Percentiles rank a stretch among this genome's conserved stretches.
phyloP scores from a whole-genome alignment of 345 rosid genomes.

The Raphanus sativus region DNA sequence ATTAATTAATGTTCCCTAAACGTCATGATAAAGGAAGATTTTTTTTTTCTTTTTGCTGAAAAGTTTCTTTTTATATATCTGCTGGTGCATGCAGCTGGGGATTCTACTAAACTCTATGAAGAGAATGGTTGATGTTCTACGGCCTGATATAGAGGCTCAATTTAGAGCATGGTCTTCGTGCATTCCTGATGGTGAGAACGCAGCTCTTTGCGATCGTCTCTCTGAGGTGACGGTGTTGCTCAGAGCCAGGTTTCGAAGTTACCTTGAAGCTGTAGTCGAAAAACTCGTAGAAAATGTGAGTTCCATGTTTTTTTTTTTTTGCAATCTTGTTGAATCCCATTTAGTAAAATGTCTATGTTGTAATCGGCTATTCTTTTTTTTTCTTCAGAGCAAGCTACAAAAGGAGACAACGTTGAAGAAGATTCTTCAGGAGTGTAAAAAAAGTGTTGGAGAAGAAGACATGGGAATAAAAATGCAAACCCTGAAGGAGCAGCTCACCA shows the following conservation, averaged over 20 bases:
- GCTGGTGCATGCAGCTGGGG: constrained; percentile 70
- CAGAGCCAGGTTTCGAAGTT: constrained; percentile 83
- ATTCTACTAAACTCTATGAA: constrained; percentile 88
- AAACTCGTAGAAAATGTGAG: constrained; percentile 92
- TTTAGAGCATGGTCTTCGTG: constrained; percentile 94
- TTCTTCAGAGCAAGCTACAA: constrained; percentile 67
- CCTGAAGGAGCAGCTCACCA: constrained; percentile 74
- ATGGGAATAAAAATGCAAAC: constrained; percentile 73
- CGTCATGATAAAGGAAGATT: neutral
- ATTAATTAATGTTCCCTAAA: neutral
- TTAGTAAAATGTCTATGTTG: neutral
- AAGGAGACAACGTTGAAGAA: constrained; percentile 80
- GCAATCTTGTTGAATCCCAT: neutral
- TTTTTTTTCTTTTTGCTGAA: constrained; percentile 9
- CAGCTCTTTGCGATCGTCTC: constrained; percentile 83
- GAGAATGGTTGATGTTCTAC: constrained; percentile 86
- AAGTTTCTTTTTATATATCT: constrained; percentile 13
- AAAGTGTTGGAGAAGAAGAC: constrained; percentile 77
- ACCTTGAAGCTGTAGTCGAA: constrained; percentile 88
- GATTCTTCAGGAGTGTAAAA: constrained; percentile 90
- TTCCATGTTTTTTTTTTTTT: neutral
- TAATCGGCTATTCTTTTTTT: neutral
- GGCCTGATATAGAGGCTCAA: constrained; percentile 71
- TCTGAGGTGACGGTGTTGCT: constrained; percentile 95
- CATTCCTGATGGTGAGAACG: constrained; percentile 76